These are phyloP conservation scores for Solanum peruvianum DNA, from an alignment of 257 asterid species.

Conservation along the genomic window DNA sequence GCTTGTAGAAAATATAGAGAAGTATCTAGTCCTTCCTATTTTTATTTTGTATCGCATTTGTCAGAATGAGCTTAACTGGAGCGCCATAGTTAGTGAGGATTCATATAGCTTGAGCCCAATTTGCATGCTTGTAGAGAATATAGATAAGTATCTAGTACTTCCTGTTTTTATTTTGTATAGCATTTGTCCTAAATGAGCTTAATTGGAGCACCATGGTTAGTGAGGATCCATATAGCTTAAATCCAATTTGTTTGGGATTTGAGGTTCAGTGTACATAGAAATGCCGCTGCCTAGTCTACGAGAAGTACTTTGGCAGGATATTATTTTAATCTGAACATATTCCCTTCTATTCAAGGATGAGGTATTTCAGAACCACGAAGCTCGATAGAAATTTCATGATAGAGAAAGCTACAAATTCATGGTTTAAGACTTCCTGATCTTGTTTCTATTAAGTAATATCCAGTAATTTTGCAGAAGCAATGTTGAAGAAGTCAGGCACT, in stretches of 20 bases:
- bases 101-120: neutral
- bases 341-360: neutral
- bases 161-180: neutral
- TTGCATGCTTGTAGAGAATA: neutral
- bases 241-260: neutral
- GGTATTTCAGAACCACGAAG: neutral
- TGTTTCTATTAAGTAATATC: neutral
- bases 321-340: neutral
- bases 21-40: neutral
- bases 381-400: neutral
- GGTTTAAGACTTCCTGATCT: neutral
- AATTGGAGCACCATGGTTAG: neutral
- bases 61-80: neutral
- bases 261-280: neutral
- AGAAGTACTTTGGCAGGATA: neutral
- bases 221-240: neutral
- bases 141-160: neutral
- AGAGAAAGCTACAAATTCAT: neutral
- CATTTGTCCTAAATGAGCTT: neutral
- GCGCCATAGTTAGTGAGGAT: neutral
- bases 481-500: slow-evolving; percentile 33
- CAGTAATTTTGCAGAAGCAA: slow-evolving; percentile 46
- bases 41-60: neutral
- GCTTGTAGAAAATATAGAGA: neutral
- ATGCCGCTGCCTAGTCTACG: neutral